Conservation (phyloP, 1,284 basidiomycete genomes). For the Chalciporus sp. region DNA sequence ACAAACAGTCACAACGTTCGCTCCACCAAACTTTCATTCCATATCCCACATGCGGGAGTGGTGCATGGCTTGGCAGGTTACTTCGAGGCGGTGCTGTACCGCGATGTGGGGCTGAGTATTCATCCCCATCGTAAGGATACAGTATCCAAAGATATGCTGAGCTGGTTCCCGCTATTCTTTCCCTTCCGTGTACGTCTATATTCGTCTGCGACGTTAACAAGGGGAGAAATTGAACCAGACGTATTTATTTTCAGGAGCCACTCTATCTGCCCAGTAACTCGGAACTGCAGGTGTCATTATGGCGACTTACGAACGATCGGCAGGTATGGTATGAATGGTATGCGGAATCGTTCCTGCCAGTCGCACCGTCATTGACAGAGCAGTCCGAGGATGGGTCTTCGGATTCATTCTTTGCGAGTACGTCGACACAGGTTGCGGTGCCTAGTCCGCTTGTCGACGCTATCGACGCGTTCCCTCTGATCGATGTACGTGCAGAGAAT, state of each 20-base stretch:
- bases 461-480: conserved; percentile 44
- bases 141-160: conserved; percentile 93
- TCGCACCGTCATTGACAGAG: conserved; percentile 34
- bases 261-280: conserved; percentile 91
- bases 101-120: conserved; percentile 88
- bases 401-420: conserved; percentile 33
- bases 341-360: conserved; percentile 86
- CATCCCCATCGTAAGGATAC: conserved; percentile 86
- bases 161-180: conserved; percentile 99
- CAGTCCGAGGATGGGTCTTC: conserved; percentile 13
- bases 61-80: conserved; percentile 98
- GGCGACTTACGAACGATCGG: conserved; percentile 87
- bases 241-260: conserved; percentile 63
- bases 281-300: conserved; percentile 92
- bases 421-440: conserved; percentile 49
- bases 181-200: conserved; percentile 71
- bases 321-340: conserved; percentile 99
- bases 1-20: conserved; percentile 90
- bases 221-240: conserved; percentile 1
- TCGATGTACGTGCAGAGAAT: conserved; percentile 17
- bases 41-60: conserved; percentile 93
- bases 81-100: conserved; percentile 95
- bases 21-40: conserved; percentile 81
- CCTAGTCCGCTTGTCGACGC: conserved; percentile 66
- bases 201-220: background rate